Conservation (phyloP, 805 yeast species). For the Metschnikowia anglica region DNA sequence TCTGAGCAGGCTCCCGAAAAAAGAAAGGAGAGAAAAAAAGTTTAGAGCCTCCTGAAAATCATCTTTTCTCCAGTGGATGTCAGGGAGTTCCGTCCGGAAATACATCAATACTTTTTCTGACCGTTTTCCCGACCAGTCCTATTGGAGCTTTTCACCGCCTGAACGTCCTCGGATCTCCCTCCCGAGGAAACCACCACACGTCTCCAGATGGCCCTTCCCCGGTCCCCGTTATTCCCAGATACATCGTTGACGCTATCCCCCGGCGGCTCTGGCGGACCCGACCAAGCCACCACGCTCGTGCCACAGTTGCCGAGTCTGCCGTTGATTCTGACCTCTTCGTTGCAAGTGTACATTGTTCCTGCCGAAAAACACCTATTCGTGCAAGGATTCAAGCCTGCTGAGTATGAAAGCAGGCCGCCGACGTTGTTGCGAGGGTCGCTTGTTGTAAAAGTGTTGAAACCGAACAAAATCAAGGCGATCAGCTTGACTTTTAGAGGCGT, state of each 20-base stretch:
- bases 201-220: conserved; percentile 1
- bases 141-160: too few relatives aligned
- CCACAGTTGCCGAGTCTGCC: conserved; percentile 59
- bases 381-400: conserved; percentile 74
- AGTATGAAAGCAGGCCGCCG: conserved; percentile 67
- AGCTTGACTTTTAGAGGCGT: conserved; percentile 62
- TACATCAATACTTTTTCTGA: too few relatives aligned
- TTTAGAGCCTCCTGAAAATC: too few relatives aligned
- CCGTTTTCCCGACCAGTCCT: too few relatives aligned
- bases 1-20: too few relatives aligned
- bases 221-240: conserved; percentile 29
- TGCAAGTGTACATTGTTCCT: conserved; percentile 68
- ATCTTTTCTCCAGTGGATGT: too few relatives aligned
- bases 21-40: too few relatives aligned
- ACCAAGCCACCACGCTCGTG: conserved; percentile 6
- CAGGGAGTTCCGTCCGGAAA: too few relatives aligned
- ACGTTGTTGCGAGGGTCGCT: conserved; percentile 79
- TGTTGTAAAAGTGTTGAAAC: conserved; percentile 65
- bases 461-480: conserved; percentile 67
- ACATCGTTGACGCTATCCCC: conserved; percentile 19
- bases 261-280: conserved; percentile 9
- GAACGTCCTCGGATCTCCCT: too few relatives aligned
- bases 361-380: conserved; percentile 80
- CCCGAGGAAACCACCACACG: too few relatives aligned
- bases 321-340: conserved; percentile 56